Evolutionary conservation across 352 stramenopile genomes (phyloP).

Genomic region (Globisporangium rhizosaccharum): DNA sequence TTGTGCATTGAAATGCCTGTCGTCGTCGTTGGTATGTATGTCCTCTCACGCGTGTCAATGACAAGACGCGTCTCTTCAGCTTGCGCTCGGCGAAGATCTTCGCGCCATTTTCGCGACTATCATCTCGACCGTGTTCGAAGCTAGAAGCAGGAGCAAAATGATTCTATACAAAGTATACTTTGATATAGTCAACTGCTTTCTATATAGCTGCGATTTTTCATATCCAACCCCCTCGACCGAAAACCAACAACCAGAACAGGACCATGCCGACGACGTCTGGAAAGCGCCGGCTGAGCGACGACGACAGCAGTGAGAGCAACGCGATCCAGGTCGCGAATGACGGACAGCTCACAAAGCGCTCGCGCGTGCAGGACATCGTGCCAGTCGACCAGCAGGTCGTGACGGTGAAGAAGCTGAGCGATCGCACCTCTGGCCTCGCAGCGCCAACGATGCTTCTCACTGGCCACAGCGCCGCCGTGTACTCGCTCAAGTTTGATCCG

Average conservation of each 20-base stretch:
- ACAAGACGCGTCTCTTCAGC: background rate
- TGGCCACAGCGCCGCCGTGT: constrained; percentile 65
- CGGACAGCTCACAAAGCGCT: constrained; percentile 55
- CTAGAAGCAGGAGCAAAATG: no score
- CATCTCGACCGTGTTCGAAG: no score
- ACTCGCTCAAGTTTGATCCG: constrained; percentile 79
- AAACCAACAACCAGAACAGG: background rate
- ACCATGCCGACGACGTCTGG: constrained; percentile 1
- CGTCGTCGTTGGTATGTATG: background rate
- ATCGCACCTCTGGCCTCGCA: constrained; percentile 58
- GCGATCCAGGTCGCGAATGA: constrained; percentile 19
- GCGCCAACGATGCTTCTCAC: constrained; percentile 79
- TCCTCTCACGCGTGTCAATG: background rate
- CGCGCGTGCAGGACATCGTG: constrained; percentile 67
- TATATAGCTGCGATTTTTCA: no score
- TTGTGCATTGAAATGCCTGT: background rate
- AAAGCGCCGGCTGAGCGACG: constrained; percentile 20
- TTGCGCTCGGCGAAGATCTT: no score
- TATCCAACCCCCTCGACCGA: no score
- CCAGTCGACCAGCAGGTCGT: constrained; percentile 59
- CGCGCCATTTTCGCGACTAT: no score
- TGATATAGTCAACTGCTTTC: no score
- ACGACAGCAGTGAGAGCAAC: constrained; percentile 8
- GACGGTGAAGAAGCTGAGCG: constrained; percentile 38
- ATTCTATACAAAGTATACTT: no score